These are phyloP conservation scores for Cymbidium sinense DNA, from an alignment of 106 monocot genomes.

Conservation along the genomic window DNA sequence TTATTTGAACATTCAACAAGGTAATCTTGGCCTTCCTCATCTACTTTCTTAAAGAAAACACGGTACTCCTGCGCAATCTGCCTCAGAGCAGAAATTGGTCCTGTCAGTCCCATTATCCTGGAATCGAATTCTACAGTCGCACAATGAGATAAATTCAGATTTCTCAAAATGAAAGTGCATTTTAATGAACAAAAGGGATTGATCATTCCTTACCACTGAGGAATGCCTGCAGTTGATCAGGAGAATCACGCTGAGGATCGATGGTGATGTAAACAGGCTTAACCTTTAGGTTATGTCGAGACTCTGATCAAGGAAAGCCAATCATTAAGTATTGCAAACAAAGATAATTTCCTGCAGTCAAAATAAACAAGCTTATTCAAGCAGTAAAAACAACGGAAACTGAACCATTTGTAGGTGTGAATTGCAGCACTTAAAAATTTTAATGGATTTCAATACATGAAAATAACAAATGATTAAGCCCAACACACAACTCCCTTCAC, in stretches of 20 bases:
- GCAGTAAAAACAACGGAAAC: not conserved
- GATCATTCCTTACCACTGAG: slow-evolving; percentile 49
- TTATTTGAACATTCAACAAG: slow-evolving; percentile 85
- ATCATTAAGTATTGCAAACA: not conserved
- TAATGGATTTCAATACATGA: not conserved
- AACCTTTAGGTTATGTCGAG: slow-evolving; percentile 52
- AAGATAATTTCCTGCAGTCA: not conserved
- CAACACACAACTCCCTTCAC: too few relatives aligned
- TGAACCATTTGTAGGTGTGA: not conserved
- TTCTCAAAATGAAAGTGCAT: not conserved
- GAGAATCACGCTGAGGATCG: slow-evolving; percentile 87
- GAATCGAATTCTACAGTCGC: slow-evolving; percentile 77
- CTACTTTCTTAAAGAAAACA: slow-evolving; percentile 82
- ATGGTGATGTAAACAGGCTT: slow-evolving; percentile 78
- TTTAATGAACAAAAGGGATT: not conserved
- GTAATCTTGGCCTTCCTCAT: slow-evolving; percentile 89
- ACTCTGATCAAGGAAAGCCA: slow-evolving; percentile 33
- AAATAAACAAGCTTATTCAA: too few relatives aligned
- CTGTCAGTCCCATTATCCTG: slow-evolving; percentile 79
- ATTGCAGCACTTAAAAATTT: not conserved
- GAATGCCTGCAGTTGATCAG: slow-evolving; percentile 75
- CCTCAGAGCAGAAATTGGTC: slow-evolving; percentile 54
- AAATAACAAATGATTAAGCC: not conserved
- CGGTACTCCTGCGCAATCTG: slow-evolving; percentile 92
- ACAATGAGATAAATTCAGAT: slow-evolving; percentile 1